A percentile compares a stretch with the other conserved stretches of the same genome.
phyloP scores from a whole-genome alignment of 805 yeast species.

The Schwanniomyces yamadae region DNA sequence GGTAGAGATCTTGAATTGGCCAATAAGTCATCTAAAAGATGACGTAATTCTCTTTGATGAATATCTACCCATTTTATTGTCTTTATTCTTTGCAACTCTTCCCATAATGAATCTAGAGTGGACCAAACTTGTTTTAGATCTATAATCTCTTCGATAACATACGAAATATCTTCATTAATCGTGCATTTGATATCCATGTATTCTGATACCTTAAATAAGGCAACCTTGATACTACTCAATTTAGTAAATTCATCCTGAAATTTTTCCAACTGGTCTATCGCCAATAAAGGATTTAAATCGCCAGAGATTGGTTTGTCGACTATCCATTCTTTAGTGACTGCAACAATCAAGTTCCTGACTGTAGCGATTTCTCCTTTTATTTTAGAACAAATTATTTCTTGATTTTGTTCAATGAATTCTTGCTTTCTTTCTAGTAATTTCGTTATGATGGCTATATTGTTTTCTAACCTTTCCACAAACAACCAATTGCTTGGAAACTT shows the following conservation, averaged over 20 bases:
- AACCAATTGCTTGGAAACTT: slow-evolving; percentile 56
- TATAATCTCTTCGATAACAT: slow-evolving; percentile 46
- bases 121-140: slow-evolving; percentile 67
- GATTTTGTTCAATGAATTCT: slow-evolving; percentile 38
- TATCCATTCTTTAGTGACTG: slow-evolving; percentile 48
- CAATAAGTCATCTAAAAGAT: slow-evolving; percentile 50
- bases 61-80: slow-evolving; percentile 48
- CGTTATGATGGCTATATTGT: slow-evolving; percentile 41
- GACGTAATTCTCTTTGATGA: slow-evolving; percentile 44
- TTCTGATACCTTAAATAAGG: slow-evolving; percentile 24
- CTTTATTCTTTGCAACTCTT: slow-evolving; percentile 43
- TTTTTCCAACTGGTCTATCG: slow-evolving; percentile 37
- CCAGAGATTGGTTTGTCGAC: slow-evolving; percentile 47
- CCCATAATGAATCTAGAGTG: slow-evolving; percentile 53
- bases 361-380: slow-evolving; percentile 40
- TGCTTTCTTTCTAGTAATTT: slow-evolving; percentile 38
- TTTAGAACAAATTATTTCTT: slow-evolving; percentile 41
- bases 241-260: slow-evolving; percentile 17
- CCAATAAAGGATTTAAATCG: slow-evolving; percentile 39
- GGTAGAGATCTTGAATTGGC: slow-evolving; percentile 53
- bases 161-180: slow-evolving; percentile 24
- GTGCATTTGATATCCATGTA: slow-evolving; percentile 32
- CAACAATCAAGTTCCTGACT: slow-evolving; percentile 28
- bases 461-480: slow-evolving; percentile 60
- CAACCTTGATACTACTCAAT: slow-evolving; percentile 14